These are phyloP conservation scores for Corynascus novoguineensis DNA, from an alignment of 495 filamentous ascomycete species.

Conservation along the genomic window DNA sequence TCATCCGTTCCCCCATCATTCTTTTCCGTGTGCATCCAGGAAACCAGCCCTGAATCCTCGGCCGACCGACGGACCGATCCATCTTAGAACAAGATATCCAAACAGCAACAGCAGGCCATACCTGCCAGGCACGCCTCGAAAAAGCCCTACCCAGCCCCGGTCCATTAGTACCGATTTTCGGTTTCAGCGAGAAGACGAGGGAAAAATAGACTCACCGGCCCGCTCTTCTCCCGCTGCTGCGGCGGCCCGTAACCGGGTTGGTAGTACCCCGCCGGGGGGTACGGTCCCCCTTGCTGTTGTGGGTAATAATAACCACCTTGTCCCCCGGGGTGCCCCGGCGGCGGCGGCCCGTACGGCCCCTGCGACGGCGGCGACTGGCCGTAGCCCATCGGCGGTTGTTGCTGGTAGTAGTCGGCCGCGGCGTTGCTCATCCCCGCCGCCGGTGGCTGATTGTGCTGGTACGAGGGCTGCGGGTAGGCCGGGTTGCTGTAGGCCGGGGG, in stretches of 20 bases:
- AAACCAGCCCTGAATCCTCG: not conserved
- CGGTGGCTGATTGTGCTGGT: not conserved
- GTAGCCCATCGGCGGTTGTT: conserved; percentile 40
- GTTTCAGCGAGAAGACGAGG: not conserved
- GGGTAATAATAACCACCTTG: conserved; percentile 21
- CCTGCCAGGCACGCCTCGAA: conserved; percentile 34
- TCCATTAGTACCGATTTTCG: not conserved
- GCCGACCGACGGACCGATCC: not conserved
- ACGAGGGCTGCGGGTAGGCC: conserved; percentile 13
- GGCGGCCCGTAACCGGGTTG: conserved; percentile 18
- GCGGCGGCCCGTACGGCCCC: conserved; percentile 15
- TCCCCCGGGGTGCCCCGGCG: too few species aligned
- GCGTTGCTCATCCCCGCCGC: too few species aligned
- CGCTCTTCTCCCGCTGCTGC: conserved; percentile 21
- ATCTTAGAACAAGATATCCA: conserved; percentile 42
- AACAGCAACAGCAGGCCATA: conserved; percentile 47
- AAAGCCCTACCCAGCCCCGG: conserved; percentile 15
- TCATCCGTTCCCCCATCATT: too few species aligned
- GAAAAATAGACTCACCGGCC: conserved; percentile 19
- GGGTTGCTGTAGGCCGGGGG: conserved; percentile 38
- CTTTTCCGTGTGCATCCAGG: not conserved
- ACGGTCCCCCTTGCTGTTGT: conserved; percentile 11
- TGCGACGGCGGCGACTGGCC: conserved; percentile 23
- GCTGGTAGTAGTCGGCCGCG: conserved; percentile 34
- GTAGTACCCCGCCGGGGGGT: conserved; percentile 11